phyloP scores from a whole-genome alignment of 176 grass and related monocot species.

The Hsuehochloa calcarea region DNA sequence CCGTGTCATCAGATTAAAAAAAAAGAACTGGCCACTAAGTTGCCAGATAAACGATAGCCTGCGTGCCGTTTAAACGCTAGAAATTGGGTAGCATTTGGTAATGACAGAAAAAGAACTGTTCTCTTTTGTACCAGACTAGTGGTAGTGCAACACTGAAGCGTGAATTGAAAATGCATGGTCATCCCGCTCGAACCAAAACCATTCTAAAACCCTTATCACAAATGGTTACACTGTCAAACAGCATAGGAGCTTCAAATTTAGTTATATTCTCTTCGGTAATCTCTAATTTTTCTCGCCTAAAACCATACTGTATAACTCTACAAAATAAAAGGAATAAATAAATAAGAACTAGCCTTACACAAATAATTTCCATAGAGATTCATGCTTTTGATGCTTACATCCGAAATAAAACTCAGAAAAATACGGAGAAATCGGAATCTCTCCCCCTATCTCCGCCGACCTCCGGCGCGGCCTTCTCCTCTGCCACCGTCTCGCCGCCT shows the following conservation, averaged over 20 bases:
- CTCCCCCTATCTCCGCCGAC: background rate
- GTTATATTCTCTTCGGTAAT: background rate
- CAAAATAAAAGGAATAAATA: background rate
- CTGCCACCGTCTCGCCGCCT: background rate
- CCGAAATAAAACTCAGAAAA: slow-evolving; percentile 22
- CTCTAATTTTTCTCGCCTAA: background rate
- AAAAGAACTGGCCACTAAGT: background rate
- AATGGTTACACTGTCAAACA: background rate
- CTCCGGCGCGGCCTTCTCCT: background rate
- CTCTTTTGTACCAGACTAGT: background rate
- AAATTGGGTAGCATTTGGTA: background rate
- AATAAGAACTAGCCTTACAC: background rate
- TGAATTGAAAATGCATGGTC: background rate
- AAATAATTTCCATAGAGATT: background rate
- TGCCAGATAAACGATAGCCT: background rate
- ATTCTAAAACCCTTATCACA: background rate
- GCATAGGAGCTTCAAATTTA: background rate
- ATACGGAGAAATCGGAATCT: slow-evolving; percentile 47
- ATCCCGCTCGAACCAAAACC: background rate
- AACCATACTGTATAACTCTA: background rate
- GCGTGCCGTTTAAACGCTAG: too few species aligned
- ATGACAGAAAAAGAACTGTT: background rate
- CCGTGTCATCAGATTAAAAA: background rate
- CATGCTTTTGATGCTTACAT: background rate
- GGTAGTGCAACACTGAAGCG: background rate